Conservation (phyloP, 192 early-diverging fungal species). For the Podila verticillata region DNA sequence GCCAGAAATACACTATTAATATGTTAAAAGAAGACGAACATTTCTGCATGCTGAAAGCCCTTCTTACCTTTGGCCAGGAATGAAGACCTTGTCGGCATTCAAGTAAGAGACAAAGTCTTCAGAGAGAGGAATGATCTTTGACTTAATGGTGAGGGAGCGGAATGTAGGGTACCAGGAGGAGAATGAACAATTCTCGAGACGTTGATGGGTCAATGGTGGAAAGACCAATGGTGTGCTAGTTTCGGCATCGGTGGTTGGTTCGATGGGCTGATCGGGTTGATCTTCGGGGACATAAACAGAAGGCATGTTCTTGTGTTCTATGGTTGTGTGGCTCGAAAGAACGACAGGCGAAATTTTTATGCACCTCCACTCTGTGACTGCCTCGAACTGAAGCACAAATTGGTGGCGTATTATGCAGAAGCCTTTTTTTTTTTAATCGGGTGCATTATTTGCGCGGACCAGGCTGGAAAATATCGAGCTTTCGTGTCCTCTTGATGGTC, state of each 20-base stretch:
- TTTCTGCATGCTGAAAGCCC: background rate
- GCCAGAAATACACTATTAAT: background rate
- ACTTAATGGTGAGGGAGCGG: slow-evolving; percentile 72
- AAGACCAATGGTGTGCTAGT: slow-evolving; percentile 40
- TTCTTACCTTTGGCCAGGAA: slow-evolving; percentile 74
- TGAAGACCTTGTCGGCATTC: slow-evolving; percentile 83
- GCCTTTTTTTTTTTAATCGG: too few relatives aligned
- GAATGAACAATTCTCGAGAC: slow-evolving; percentile 79
- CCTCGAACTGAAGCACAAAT: too few relatives aligned
- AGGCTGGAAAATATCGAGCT: too few relatives aligned
- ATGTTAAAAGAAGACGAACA: background rate
- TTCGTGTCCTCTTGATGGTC: too few relatives aligned
- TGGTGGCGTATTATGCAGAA: too few relatives aligned
- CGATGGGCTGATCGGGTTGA: slow-evolving; percentile 2
- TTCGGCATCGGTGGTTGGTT: background rate
- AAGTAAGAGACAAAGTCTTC: slow-evolving; percentile 87
- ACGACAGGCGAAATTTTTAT: too few relatives aligned
- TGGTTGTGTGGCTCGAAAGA: too few relatives aligned
- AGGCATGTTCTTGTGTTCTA: background rate
- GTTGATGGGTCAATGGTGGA: slow-evolving; percentile 66
- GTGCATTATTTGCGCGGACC: too few relatives aligned
- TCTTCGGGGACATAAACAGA: background rate
- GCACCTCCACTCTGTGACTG: too few relatives aligned
- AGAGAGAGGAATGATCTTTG: slow-evolving; percentile 77
- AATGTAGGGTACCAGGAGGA: slow-evolving; percentile 84